phyloP scores from a whole-genome alignment of 331 rosid genomes.

The Quercus lobata region DNA sequence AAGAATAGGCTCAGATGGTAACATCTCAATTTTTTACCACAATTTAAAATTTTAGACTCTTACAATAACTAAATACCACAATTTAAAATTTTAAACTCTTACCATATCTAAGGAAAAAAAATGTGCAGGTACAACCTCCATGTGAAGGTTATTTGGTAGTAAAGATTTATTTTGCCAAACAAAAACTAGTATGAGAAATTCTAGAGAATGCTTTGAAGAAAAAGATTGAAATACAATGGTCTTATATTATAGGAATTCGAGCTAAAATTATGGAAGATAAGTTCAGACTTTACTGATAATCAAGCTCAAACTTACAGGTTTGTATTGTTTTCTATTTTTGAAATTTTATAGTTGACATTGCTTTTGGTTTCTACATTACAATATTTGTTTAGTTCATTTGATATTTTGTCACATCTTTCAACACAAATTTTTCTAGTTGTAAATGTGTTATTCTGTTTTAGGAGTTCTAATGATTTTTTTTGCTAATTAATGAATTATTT shows the following conservation, averaged over 20 bases:
- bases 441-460: no score
- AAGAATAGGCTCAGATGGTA: conserved; percentile 41
- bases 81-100: background rate
- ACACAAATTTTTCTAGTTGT: no score
- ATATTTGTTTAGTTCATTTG: background rate
- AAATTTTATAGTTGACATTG: no score
- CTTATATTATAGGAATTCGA: conserved; percentile 33
- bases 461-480: background rate
- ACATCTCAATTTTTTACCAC: no score
- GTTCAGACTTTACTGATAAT: conserved; percentile 45
- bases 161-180: conserved; percentile 51
- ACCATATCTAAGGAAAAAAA: no score
- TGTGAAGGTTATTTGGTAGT: conserved; percentile 44
- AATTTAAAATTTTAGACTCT: no score
- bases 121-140: conserved; percentile 13
- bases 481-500: no score
- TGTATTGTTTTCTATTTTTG: background rate
- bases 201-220: conserved; percentile 43
- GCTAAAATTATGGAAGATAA: conserved; percentile 22
- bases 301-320: conserved; percentile 54
- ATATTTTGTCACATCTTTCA: background rate
- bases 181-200: conserved; percentile 61
- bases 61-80: no score
- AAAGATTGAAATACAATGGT: conserved; percentile 57
- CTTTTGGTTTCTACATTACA: no score